Conservation (phyloP, 2,329 filamentous ascomycete species). For the Parastagonospora nodorum region DNA sequence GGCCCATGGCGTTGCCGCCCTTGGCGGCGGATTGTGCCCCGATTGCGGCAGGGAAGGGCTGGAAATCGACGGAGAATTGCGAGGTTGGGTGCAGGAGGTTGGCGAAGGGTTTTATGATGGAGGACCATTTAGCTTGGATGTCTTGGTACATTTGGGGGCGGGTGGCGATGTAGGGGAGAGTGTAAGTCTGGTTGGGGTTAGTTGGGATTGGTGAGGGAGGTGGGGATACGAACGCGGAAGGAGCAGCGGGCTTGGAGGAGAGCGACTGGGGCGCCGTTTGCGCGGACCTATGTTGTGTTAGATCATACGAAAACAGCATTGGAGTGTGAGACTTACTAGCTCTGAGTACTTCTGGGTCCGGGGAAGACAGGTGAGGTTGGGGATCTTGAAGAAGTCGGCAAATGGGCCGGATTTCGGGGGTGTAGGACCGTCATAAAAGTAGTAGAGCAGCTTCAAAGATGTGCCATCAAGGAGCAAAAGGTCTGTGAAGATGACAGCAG, state of each 20-base stretch:
- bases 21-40: slow-evolving; percentile 20
- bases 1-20: slow-evolving; percentile 33
- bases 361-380: slow-evolving; percentile 21
- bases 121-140: slow-evolving; percentile 37
- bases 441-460: slow-evolving; percentile 18
- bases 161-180: slow-evolving; percentile 28
- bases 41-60: slow-evolving; percentile 25
- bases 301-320: not conserved
- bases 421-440: slow-evolving; percentile 29
- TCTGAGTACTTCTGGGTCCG: slow-evolving; percentile 39
- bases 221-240: slow-evolving; percentile 21
- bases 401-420: slow-evolving; percentile 39
- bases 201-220: slow-evolving; percentile 7
- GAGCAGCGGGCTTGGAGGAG: slow-evolving; percentile 20
- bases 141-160: slow-evolving; percentile 42
- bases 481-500: slow-evolving; percentile 28
- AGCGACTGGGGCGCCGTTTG: slow-evolving; percentile 17
- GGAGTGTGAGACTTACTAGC: slow-evolving; percentile 23
- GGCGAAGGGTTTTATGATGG: slow-evolving; percentile 31
- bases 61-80: slow-evolving; percentile 31
- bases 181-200: slow-evolving; percentile 22
- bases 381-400: slow-evolving; percentile 41
- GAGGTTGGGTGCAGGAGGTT: slow-evolving; percentile 13
- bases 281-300: slow-evolving; percentile 13
- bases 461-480: slow-evolving; percentile 9